Conservation (phyloP, 2,329 filamentous ascomycete species). For the Pseudogymnoascus sp. region DNA sequence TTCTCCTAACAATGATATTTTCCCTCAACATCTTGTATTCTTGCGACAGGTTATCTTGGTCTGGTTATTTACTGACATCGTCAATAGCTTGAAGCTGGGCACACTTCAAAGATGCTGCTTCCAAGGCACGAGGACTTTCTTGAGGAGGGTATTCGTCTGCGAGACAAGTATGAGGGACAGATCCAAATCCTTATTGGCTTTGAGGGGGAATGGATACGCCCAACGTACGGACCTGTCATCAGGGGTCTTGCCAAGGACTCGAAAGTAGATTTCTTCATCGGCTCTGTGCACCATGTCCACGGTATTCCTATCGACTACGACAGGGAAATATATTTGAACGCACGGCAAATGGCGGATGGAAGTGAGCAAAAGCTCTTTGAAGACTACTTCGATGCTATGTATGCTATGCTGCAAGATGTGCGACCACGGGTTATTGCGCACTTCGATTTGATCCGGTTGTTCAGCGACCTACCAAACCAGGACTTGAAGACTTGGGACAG, state of each 20-base stretch:
- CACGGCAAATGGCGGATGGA: constrained; percentile 35
- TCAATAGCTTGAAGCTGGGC: constrained; percentile 38
- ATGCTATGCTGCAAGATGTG: constrained; percentile 66
- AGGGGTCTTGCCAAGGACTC: constrained; percentile 49
- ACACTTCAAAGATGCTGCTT: constrained; percentile 39
- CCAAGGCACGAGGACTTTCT: constrained; percentile 65
- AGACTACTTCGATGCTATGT: constrained; percentile 83
- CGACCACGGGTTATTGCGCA: constrained; percentile 78
- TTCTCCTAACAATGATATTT: constrained; percentile 7
- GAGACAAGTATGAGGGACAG: constrained; percentile 56
- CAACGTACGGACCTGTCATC: constrained; percentile 52
- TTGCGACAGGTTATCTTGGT: not conserved
- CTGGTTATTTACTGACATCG: constrained; percentile 15
- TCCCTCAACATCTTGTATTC: not conserved
- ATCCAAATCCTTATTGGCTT: constrained; percentile 84
- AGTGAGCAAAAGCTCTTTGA: constrained; percentile 68
- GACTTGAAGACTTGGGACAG: constrained; percentile 48
- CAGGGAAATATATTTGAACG: constrained; percentile 49
- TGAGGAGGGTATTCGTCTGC: constrained; percentile 64
- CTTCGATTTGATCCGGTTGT: constrained; percentile 82
- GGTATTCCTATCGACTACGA: constrained; percentile 87
- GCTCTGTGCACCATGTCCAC: constrained; percentile 84
- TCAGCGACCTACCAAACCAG: constrained; percentile 52
- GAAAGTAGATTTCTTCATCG: constrained; percentile 80
- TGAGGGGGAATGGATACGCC: constrained; percentile 86